A percentile compares a stretch with the other conserved stretches of the same genome.
These are phyloP conservation scores for Oehlia diaphana DNA, from an alignment of 192 early-diverging fungal species.

Conservation along the genomic window DNA sequence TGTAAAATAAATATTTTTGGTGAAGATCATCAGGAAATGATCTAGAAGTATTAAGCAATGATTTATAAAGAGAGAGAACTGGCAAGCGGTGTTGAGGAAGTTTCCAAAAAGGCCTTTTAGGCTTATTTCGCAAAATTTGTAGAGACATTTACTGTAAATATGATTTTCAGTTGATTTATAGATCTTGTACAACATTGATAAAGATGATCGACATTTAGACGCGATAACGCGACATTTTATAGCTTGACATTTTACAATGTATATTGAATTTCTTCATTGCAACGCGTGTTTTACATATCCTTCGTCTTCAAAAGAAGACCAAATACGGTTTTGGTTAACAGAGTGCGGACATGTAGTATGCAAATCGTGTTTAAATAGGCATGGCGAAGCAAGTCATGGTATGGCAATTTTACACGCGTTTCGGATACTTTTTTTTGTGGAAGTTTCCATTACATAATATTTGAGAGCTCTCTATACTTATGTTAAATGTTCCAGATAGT, in stretches of 20 bases:
- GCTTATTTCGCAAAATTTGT: not conserved
- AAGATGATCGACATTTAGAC: too few relatives aligned
- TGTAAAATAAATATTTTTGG: constrained; percentile 34
- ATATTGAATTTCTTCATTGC: constrained; percentile 15
- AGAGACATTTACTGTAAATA: not conserved
- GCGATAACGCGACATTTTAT: too few relatives aligned
- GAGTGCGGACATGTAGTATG: constrained; percentile 21
- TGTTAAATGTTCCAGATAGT: not conserved
- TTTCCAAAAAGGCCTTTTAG: constrained; percentile 40
- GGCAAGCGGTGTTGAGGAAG: constrained; percentile 37
- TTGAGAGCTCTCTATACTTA: not conserved
- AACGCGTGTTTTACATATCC: constrained; percentile 10
- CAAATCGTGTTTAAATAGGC: not conserved
- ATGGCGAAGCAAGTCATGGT: not conserved
- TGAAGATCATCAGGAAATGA: constrained; percentile 27
- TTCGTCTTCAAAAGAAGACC: not conserved
- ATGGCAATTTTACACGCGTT: not conserved
- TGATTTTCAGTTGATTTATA: too few relatives aligned
- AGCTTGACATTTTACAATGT: not conserved
- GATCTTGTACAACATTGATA: too few relatives aligned
- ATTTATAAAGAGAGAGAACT: constrained; percentile 36
- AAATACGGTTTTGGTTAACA: constrained; percentile 26
- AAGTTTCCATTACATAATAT: not conserved
- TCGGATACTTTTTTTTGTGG: not conserved
- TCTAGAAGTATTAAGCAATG: constrained; percentile 29